Base-by-base conservation (phyloP, 371 early-diverging fungal genomes). In the Choanephora cucurbitarum region DNA sequence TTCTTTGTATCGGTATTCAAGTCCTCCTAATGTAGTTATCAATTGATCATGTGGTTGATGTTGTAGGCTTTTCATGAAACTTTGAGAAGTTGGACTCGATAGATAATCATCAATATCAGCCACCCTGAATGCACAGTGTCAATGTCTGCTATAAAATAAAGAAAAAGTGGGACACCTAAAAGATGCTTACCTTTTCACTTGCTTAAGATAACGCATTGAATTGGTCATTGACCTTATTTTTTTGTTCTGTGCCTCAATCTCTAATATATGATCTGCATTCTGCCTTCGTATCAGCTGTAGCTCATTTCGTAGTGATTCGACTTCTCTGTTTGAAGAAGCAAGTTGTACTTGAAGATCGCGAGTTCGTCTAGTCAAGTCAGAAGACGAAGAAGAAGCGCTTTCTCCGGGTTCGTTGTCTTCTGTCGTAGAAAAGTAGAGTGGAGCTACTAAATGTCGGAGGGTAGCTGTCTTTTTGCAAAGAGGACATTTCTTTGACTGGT, bases 61-160 rank as follows among this genome's bases (percentile, higher is more conserved):
- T 8, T 28, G 17, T 15, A 47, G 17, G 8, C 15, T 32, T 3
- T 8, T 8, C 10, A 47, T 13, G 28, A 28, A 47, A 6, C 31
- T 31, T 32, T 47, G 31, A 28, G 48, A 17, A 32, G 48, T 47
- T 17, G 48, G 48, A 7, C 32, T 28, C 5, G 48, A 13, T 14
- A 47, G n/a, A 32, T 47, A 47, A 8, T 47, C 48, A 47, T 47
- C 48, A 17, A 47, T 47, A 17, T 47, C 48, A 32, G 32, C 33
- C 31, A 47, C 48, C 32, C 48, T 47, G 28, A 5, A n/a, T n/a
- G n/a, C n/a, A 28, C 7, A 3, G 28, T 28, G 28, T 28, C 28
- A 28, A 7, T 28, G 28, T n/a, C n/a, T n/a, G n/a, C n/a, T n/a
- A n/a, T n/a, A 32, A 32, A 5, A 32, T 32, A 32, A 32, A 32